A percentile compares a stretch with the other conserved stretches of the same genome.
These are phyloP conservation scores for Chionographis japonica DNA, from an alignment of 106 monocot species.

Conservation along the genomic window DNA sequence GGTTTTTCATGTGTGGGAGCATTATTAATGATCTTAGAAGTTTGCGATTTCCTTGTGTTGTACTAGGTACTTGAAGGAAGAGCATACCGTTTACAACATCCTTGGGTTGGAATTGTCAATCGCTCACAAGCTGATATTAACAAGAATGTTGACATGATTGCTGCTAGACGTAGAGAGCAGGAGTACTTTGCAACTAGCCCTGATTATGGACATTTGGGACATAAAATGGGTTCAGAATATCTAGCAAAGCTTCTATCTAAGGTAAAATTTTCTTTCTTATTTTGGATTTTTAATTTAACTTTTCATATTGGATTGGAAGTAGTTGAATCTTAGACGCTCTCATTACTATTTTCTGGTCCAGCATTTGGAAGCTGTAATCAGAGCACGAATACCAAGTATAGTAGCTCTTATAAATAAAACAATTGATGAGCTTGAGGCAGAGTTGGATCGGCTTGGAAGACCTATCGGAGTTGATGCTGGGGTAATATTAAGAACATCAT, in stretches of 20 bases:
- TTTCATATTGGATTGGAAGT: not conserved
- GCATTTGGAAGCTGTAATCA: constrained; percentile 93
- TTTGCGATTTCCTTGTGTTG: constrained; percentile 1
- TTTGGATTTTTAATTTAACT: constrained; percentile 1
- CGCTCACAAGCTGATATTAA: constrained; percentile 99
- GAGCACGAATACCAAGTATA: constrained; percentile 86
- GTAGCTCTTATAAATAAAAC: constrained; percentile 94
- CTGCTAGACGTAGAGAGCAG: constrained; percentile 82
- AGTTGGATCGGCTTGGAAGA: constrained; percentile 84
- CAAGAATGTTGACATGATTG: constrained; percentile 96
- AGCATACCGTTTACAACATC: constrained; percentile 87
- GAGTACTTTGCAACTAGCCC: constrained; percentile 91
- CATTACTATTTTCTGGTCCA: constrained; percentile 20
- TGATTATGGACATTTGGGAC: constrained; percentile 91
- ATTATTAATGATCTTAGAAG: not conserved
- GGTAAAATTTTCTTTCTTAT: constrained; percentile 27
- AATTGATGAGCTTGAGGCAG: constrained; percentile 83
- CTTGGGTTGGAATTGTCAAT: constrained; percentile 99
- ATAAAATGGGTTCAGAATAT: constrained; percentile 98
- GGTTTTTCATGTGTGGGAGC: not conserved
- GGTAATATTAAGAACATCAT: constrained; percentile 35
- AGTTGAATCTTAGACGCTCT: not conserved
- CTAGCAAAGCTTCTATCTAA: constrained; percentile 90
- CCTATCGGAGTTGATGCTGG: constrained; percentile 91
- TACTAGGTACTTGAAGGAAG: constrained; percentile 90